phyloP scores from a whole-genome alignment of 495 filamentous ascomycete species.

The Neurospora tetrasperma region DNA sequence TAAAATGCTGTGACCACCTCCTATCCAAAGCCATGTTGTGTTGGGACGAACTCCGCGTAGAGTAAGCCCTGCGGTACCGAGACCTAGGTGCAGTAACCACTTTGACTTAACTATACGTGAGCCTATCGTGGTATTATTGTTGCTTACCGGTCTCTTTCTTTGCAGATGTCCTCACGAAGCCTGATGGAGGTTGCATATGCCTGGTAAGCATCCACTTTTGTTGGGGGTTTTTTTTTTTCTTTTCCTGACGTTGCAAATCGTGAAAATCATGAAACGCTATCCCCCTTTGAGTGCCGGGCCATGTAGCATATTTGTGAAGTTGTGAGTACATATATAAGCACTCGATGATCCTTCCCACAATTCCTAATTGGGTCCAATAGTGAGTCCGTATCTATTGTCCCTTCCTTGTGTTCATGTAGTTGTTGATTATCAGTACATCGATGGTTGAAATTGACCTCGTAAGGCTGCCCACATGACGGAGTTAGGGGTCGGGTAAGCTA shows the following conservation, averaged over 20 bases:
- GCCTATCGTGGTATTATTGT: not conserved
- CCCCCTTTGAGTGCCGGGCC: no score
- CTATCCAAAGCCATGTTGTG: not conserved
- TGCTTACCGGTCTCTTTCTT: not conserved
- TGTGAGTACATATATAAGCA: not conserved
- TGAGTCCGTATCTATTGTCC: no score
- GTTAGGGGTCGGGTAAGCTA: not conserved
- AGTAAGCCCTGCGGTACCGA: not conserved
- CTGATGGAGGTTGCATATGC: not conserved
- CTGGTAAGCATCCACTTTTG: not conserved
- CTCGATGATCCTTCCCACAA: not conserved
- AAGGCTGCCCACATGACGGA: not conserved
- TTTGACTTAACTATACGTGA: not conserved
- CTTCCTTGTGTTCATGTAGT: not conserved
- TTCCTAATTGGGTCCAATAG: not conserved
- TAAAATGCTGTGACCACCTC: not conserved
- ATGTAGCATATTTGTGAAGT: no score
- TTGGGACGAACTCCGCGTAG: not conserved
- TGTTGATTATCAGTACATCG: not conserved
- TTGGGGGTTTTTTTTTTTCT: not conserved
- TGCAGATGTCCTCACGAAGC: not conserved
- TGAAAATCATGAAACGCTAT: no score
- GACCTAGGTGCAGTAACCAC: not conserved
- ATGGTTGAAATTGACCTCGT: not conserved
- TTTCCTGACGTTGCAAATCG: not conserved